Base-by-base conservation (phyloP, 257 asterid genomes). In the Salvia miltiorrhiza region DNA sequence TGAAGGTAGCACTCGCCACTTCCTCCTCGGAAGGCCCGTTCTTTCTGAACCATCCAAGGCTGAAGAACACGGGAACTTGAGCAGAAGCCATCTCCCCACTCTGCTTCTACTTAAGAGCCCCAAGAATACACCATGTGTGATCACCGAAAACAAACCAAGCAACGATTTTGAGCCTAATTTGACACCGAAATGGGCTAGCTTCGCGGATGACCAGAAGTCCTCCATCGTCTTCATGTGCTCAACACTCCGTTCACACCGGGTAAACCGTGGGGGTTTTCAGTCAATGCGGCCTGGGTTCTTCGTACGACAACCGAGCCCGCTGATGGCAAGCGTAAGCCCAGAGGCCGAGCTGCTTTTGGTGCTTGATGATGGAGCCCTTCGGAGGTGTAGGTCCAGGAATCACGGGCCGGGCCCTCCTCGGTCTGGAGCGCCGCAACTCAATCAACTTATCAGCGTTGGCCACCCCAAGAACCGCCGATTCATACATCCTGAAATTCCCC, bases 391-490 rank as follows among this genome's bases (percentile, higher is more conserved):
- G 89, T 39, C 98, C 97, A 21, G 89, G 94, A 84, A 93, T 88
- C 72, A 21, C 56, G 13, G 96, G 96, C 58, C 90, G 87, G 70
- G 92, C 75, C 52, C 80, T 85, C 78, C 72, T 81, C 16, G 97
- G 97, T 67, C 90, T 74, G 63, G 88, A 82, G 62, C 83, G 76
- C 67, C 92, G 80, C 72, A 93, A 53, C 66, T 81, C 82, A 64
- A 64, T n/a, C n/a, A n/a, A n/a, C n/a, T n/a, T n/a, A n/a, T n/a
- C n/a, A n/a, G n/a, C n/a, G n/a, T n/a, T n/a, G 19, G 97, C 93
- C 66, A 90, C 91, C 2, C 96, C 94, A 56, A 92, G 91, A 63
- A 92, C 97, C n/a, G 93, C 93, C 16, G 95, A 83, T 50, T 92
- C 95, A 12, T 88, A 88, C 3, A 96, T 92, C 43, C 88, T 95